A percentile compares a stretch with the other conserved stretches of the same genome.
Conservation (phyloP, 768 basidiomycete genomes). For the Crucibulum laeve region DNA sequence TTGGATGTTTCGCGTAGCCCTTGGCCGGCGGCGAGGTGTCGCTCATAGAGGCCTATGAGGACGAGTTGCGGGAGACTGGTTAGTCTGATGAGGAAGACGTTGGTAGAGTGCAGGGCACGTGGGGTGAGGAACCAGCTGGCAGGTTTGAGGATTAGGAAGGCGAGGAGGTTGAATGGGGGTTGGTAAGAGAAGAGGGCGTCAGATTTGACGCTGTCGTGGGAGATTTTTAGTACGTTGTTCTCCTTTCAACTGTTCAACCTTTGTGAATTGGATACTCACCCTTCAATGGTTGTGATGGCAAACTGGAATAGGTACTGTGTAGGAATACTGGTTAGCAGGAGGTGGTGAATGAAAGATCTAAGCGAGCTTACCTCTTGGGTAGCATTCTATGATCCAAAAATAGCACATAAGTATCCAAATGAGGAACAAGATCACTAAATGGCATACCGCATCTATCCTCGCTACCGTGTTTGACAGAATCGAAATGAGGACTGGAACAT, state of each 20-base stretch:
- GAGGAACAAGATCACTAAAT: constrained; percentile 12
- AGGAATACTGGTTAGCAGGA: constrained; percentile 32
- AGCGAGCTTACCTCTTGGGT: constrained; percentile 42
- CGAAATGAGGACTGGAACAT: constrained; percentile 68
- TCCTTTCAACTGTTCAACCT: not conserved
- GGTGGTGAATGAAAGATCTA: constrained; percentile 1
- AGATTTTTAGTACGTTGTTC: not conserved
- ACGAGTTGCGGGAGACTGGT: constrained; percentile 83
- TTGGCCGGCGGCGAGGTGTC: constrained; percentile 52
- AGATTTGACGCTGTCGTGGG: constrained; percentile 70
- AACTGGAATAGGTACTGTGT: constrained; percentile 88
- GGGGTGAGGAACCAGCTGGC: constrained; percentile 72
- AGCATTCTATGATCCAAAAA: constrained; percentile 28
- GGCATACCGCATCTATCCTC: constrained; percentile 66
- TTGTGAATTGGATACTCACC: constrained; percentile 35
- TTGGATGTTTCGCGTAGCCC: constrained; percentile 47
- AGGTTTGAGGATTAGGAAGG: constrained; percentile 77
- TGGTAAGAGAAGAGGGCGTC: constrained; percentile 91
- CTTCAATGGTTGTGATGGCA: constrained; percentile 84
- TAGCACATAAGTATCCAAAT: not conserved
- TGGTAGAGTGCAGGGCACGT: constrained; percentile 73
- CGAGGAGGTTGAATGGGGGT: constrained; percentile 84
- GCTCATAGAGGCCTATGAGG: constrained; percentile 75
- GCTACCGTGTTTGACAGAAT: constrained; percentile 90
- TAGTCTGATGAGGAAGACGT: constrained; percentile 81